phyloP scores from a whole-genome alignment of 2,329 filamentous ascomycete species.

The Teratosphaeria viscida region DNA sequence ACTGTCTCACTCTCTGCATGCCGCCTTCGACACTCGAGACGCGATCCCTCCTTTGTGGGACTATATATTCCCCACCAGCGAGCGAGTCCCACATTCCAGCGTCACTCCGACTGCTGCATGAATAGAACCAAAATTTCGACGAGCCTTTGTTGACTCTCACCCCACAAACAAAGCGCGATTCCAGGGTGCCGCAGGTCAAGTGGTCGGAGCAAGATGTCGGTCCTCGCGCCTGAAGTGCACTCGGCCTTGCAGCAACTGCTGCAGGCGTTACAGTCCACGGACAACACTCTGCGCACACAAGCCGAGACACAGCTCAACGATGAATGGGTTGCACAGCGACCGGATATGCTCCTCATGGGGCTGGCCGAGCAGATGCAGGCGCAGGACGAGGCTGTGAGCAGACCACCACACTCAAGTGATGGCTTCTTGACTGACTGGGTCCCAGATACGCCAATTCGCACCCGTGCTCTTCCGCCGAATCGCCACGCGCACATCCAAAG shows the following conservation, averaged over 20 bases:
- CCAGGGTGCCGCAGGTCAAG: background rate
- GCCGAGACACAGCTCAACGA: slow-evolving; percentile 85
- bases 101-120: background rate
- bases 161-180: background rate
- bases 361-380: slow-evolving; percentile 82
- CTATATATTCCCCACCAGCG: background rate
- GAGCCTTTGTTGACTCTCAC: background rate
- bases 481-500: slow-evolving; percentile 77
- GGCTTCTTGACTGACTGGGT: background rate
- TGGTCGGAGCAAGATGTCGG: slow-evolving; percentile 39
- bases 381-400: slow-evolving; percentile 57
- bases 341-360: slow-evolving; percentile 86
- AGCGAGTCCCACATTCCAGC: background rate
- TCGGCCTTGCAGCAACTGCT: slow-evolving; percentile 77
- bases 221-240: slow-evolving; percentile 75
- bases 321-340: slow-evolving; percentile 74
- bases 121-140: background rate
- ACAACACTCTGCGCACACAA: slow-evolving; percentile 74
- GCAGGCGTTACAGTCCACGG: slow-evolving; percentile 75
- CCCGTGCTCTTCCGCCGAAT: slow-evolving; percentile 92
- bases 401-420: background rate
- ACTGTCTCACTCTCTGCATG: background rate
- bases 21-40: background rate
- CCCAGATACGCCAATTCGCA: slow-evolving; percentile 75
- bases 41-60: background rate